Evolutionary conservation across 495 filamentous ascomycete species (phyloP).

Genomic region (Apiosordaria backusii): DNA sequence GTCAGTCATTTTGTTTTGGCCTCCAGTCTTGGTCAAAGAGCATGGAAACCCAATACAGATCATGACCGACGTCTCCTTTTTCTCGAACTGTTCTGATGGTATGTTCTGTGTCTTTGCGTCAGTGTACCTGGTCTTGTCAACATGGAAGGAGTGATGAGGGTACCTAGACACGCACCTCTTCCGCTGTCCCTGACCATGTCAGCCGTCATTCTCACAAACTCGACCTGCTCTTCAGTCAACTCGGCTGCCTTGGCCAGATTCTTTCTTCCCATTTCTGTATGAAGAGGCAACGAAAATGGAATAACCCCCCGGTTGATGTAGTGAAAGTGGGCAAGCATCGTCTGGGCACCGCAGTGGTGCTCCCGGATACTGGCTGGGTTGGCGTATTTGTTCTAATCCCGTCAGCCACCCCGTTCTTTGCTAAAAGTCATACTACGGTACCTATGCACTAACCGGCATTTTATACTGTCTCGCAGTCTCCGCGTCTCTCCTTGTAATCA

Average conservation of each 20-base stretch:
- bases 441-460: slow-evolving; percentile 17
- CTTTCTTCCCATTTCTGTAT: slow-evolving; percentile 11
- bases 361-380: slow-evolving; percentile 24
- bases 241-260: slow-evolving; percentile 25
- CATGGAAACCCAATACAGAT: slow-evolving; percentile 31
- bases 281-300: slow-evolving; percentile 23
- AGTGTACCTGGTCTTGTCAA: neutral
- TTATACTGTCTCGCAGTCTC: slow-evolving; percentile 25
- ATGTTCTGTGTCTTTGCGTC: neutral
- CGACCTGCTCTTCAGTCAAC: slow-evolving; percentile 22
- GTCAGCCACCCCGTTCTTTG: neutral
- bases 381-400: slow-evolving; percentile 16
- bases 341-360: slow-evolving; percentile 38
- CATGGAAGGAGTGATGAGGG: neutral
- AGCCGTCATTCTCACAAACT: slow-evolving; percentile 25
- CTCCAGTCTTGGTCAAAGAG: slow-evolving; percentile 27
- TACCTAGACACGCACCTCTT: slow-evolving; percentile 11
- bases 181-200: slow-evolving; percentile 15
- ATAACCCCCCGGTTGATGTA: slow-evolving; percentile 39
- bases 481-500: slow-evolving; percentile 25
- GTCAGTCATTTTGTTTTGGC: slow-evolving; percentile 20
- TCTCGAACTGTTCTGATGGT: slow-evolving; percentile 17
- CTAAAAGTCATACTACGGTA: too few species aligned
- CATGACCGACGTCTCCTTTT: slow-evolving; percentile 15
- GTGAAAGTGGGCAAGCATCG: slow-evolving; percentile 44